These are phyloP conservation scores for Xanthoconium stramineum DNA, from an alignment of 768 basidiomycete genomes.

Conservation along the genomic window DNA sequence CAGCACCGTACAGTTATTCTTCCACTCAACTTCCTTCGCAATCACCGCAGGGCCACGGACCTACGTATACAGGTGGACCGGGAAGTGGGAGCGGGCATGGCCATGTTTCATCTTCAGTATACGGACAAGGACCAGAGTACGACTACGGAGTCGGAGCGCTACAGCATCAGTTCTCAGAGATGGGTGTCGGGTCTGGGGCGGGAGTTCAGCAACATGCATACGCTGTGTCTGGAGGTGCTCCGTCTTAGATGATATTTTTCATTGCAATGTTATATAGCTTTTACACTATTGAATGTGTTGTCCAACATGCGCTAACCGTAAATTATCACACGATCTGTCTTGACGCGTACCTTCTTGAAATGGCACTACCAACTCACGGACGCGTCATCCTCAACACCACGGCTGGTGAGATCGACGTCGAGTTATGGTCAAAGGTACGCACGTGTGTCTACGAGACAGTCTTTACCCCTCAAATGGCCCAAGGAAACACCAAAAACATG, in stretches of 20 bases:
- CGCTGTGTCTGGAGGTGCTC: constrained; percentile 16
- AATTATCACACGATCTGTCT: background rate
- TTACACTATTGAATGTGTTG: background rate
- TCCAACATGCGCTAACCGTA: constrained; percentile 23
- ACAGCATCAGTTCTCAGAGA: constrained; percentile 32
- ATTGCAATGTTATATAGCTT: background rate
- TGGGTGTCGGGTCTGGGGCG: constrained; percentile 22
- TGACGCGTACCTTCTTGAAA: background rate
- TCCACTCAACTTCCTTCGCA: constrained; percentile 15
- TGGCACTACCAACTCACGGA: constrained; percentile 85
- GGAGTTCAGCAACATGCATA: constrained; percentile 24
- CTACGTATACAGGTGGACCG: constrained; percentile 17
- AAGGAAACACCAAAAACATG: constrained; percentile 94
- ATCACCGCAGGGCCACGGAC: constrained; percentile 11
- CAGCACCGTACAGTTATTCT: constrained; percentile 17
- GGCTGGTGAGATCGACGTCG: constrained; percentile 83
- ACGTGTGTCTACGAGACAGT: background rate
- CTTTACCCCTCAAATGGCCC: background rate
- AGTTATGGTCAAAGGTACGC: constrained; percentile 85
- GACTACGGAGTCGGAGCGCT: constrained; percentile 24
- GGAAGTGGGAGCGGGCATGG: constrained; percentile 24
- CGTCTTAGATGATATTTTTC: constrained; percentile 6
- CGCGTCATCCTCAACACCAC: constrained; percentile 88
- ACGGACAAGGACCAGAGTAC: constrained; percentile 21
- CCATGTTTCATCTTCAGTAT: constrained; percentile 16